Evolutionary conservation across 345 rosid species (phyloP).

Genomic region (Citrus unshiu): DNA sequence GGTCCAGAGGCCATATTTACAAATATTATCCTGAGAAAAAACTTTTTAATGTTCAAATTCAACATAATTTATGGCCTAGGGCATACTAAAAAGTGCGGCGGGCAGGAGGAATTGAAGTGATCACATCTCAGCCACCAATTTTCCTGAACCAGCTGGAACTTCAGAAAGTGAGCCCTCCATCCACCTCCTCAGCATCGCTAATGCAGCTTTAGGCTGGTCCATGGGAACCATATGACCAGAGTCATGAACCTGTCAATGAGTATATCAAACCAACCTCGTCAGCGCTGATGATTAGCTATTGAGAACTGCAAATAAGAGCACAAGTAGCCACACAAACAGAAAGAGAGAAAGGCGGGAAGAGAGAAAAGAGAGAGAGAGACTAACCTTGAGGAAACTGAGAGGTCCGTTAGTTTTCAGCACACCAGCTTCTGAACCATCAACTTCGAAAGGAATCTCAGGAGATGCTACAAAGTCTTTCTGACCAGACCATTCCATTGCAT

Average conservation of each 20-base stretch:
- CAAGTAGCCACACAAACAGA: not conserved
- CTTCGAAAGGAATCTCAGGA: conserved; percentile 63
- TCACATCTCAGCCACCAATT: conserved; percentile 71
- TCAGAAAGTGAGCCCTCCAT: conserved; percentile 46
- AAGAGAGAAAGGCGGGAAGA: too few relatives aligned
- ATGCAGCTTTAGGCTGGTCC: conserved; percentile 92
- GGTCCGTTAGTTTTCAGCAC: conserved; percentile 62
- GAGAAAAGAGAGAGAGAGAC: not conserved
- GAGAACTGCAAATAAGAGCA: not conserved
- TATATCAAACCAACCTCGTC: conserved; percentile 8
- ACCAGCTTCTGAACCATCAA: conserved; percentile 81
- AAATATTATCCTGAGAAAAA: not conserved
- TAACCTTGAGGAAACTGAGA: conserved; percentile 91
- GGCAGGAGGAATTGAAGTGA: not conserved
- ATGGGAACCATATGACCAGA: conserved; percentile 99
- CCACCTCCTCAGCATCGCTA: conserved; percentile 91
- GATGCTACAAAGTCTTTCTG: conserved; percentile 56
- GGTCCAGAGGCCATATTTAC: too few relatives aligned
- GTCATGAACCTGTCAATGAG: conserved; percentile 58
- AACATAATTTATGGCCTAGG: not conserved
- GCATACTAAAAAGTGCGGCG: not conserved
- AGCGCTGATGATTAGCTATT: not conserved
- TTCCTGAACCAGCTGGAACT: conserved; percentile 18
- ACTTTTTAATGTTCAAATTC: not conserved
- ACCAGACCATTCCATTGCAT: conserved; percentile 98